phyloP scores from a whole-genome alignment of 331 rosid genomes.

The Erythrophleum ivorense region DNA sequence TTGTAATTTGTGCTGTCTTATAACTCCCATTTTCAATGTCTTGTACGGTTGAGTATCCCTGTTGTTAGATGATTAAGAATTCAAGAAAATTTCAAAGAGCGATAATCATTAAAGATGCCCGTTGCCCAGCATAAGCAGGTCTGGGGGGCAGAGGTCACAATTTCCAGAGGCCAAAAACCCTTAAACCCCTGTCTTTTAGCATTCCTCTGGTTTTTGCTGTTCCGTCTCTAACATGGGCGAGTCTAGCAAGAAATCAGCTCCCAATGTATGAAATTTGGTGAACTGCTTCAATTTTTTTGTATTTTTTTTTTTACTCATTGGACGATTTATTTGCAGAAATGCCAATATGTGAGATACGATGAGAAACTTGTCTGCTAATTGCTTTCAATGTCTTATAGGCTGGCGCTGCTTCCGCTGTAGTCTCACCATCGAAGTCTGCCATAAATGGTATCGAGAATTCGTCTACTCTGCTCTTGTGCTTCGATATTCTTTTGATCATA shows the following conservation, averaged over 20 bases:
- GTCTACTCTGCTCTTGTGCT: not conserved
- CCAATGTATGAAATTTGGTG: constrained; percentile 33
- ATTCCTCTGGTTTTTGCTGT: not conserved
- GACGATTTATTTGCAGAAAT: not conserved
- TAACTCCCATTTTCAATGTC: too few species aligned
- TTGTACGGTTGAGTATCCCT: too few species aligned
- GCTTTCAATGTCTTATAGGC: constrained; percentile 41
- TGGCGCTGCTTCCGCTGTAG: constrained; percentile 55
- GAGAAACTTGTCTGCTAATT: not conserved
- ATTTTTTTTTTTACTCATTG: not conserved
- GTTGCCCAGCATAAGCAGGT: not conserved
- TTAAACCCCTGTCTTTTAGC: not conserved
- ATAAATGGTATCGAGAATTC: constrained; percentile 49
- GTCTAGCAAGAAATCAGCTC: constrained; percentile 49
- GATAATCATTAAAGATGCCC: not conserved
- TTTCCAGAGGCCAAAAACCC: not conserved
- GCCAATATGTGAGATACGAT: not conserved
- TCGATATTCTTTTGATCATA: not conserved
- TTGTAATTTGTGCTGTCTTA: too few species aligned
- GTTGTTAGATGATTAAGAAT: too few species aligned
- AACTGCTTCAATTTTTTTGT: not conserved
- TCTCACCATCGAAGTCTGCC: constrained; percentile 39
- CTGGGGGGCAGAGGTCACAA: not conserved
- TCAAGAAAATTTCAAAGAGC: not conserved
- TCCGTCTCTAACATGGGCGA: constrained; percentile 44